Conservation (phyloP, 2,329 filamentous ascomycete genomes). For the Hymenoscyphus linearis region DNA sequence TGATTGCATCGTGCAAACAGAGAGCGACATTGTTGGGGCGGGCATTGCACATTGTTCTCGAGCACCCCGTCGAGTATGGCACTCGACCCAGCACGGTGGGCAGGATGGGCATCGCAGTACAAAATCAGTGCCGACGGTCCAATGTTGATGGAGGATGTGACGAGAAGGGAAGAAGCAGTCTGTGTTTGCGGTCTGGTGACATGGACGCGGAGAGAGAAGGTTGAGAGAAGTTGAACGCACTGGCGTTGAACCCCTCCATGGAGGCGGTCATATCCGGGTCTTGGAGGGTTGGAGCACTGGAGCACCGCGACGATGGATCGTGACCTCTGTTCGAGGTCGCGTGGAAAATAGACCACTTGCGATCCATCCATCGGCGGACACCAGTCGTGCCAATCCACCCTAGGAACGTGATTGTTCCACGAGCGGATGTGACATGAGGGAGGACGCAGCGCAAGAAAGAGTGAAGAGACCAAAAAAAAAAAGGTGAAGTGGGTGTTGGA, state of each 20-base stretch:
- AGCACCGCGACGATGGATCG: slow-evolving; percentile 26
- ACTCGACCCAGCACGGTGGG: slow-evolving; percentile 6
- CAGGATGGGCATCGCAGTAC: slow-evolving; percentile 18
- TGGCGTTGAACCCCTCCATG: slow-evolving; percentile 15
- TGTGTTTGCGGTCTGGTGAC: slow-evolving; percentile 30
- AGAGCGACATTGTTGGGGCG: slow-evolving; percentile 29
- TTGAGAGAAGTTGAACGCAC: slow-evolving; percentile 6
- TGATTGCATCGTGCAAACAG: slow-evolving; percentile 18
- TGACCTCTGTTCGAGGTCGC: slow-evolving; percentile 25
- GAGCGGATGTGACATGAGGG: slow-evolving; percentile 16
- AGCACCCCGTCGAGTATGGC: neutral
- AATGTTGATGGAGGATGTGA: slow-evolving; percentile 19
- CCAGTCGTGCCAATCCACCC: neutral
- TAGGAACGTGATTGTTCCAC: slow-evolving; percentile 18
- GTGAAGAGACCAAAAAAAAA: neutral
- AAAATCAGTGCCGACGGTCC: slow-evolving; percentile 3
- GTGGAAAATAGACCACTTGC: slow-evolving; percentile 21
- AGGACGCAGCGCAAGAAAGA: slow-evolving; percentile 2
- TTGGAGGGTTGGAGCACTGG: slow-evolving; percentile 9
- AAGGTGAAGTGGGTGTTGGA: neutral
- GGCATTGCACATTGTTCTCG: slow-evolving; percentile 2
- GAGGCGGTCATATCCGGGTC: slow-evolving; percentile 25
- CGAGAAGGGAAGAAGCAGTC: slow-evolving; percentile 23
- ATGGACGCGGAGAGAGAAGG: slow-evolving; percentile 14
- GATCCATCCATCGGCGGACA: slow-evolving; percentile 12